A percentile compares a stretch with the other conserved stretches of the same genome.
phyloP scores from a whole-genome alignment of 2,329 filamentous ascomycete species.

The Microsporum audouinii region DNA sequence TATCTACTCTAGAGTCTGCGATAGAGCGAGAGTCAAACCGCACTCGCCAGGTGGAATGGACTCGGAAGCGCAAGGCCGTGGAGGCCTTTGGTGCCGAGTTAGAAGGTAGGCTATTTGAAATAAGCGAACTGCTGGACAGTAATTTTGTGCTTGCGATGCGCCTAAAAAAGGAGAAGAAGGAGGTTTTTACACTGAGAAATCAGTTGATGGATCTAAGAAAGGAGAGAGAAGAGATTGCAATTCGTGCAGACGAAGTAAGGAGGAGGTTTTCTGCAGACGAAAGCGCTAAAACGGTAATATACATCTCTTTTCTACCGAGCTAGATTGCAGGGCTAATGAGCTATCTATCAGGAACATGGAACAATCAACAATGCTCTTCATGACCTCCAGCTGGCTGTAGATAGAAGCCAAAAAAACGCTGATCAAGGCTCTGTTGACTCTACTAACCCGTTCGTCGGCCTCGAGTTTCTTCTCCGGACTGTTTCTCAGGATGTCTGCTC shows the following conservation, averaged over 20 bases:
- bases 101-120: constrained; percentile 39
- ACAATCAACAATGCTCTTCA: constrained; percentile 34
- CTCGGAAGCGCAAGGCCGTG: constrained; percentile 37
- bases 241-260: constrained; percentile 41
- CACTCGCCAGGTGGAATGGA: constrained; percentile 30
- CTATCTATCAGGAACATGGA: constrained; percentile 24
- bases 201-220: constrained; percentile 39
- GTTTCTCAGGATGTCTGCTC: constrained; percentile 33
- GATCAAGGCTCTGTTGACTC: constrained; percentile 9
- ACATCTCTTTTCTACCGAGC: background rate
- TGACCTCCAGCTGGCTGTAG: constrained; percentile 32
- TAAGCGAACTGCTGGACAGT: constrained; percentile 43
- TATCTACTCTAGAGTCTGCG: constrained; percentile 32
- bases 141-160: constrained; percentile 38
- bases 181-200: constrained; percentile 36
- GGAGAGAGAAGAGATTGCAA: constrained; percentile 38
- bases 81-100: constrained; percentile 39
- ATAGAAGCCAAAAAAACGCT: constrained; percentile 25
- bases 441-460: constrained; percentile 22
- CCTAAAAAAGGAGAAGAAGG: constrained; percentile 35
- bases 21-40: constrained; percentile 32
- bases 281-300: constrained; percentile 24
- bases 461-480: constrained; percentile 35
- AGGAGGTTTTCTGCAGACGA: constrained; percentile 32
- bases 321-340: background rate